These are phyloP conservation scores for Coemansia sp. DNA, from an alignment of 371 early-diverging fungal species.

Conservation along the genomic window DNA sequence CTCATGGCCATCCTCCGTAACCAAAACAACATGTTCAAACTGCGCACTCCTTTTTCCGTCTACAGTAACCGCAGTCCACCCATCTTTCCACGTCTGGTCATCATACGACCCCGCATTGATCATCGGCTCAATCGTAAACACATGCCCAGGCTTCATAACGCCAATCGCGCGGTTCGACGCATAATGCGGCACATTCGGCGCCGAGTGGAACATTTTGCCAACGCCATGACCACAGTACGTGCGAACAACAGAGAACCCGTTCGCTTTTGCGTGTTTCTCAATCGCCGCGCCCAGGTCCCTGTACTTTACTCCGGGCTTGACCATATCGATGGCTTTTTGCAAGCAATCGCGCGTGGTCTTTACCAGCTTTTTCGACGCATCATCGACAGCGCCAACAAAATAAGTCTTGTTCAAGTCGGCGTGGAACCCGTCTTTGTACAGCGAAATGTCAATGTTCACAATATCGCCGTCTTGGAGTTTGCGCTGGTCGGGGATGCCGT, in stretches of 20 bases:
- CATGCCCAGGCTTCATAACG: conserved; percentile 88
- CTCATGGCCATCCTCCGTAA: conserved; percentile 92
- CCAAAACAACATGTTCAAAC: conserved; percentile 97
- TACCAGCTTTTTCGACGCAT: conserved; percentile 62
- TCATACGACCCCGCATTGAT: conserved; percentile 76
- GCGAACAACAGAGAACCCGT: conserved; percentile 90
- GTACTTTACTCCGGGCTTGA: conserved; percentile 89
- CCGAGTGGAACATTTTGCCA: conserved; percentile 78
- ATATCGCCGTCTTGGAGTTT: conserved; percentile 79
- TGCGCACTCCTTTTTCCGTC: conserved; percentile 97
- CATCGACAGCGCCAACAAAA: conserved; percentile 79
- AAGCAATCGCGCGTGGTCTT: conserved; percentile 70
- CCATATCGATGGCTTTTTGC: conserved; percentile 66
- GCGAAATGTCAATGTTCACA: conserved; percentile 78
- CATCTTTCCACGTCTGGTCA: conserved; percentile 83
- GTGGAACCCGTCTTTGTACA: conserved; percentile 75
- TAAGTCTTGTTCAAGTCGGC: conserved; percentile 86
- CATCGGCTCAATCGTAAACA: conserved; percentile 98
- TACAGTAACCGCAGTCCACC: conserved; percentile 87
- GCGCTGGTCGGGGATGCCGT: conserved; percentile 88
- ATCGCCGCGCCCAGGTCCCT: conserved; percentile 90
- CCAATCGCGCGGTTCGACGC: conserved; percentile 93
- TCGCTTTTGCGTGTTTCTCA: conserved; percentile 75
- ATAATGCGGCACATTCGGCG: conserved; percentile 93
- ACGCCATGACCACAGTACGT: conserved; percentile 94